Conservation (phyloP, 2,329 filamentous ascomycete genomes). For the Leptographium wingfieldii region DNA sequence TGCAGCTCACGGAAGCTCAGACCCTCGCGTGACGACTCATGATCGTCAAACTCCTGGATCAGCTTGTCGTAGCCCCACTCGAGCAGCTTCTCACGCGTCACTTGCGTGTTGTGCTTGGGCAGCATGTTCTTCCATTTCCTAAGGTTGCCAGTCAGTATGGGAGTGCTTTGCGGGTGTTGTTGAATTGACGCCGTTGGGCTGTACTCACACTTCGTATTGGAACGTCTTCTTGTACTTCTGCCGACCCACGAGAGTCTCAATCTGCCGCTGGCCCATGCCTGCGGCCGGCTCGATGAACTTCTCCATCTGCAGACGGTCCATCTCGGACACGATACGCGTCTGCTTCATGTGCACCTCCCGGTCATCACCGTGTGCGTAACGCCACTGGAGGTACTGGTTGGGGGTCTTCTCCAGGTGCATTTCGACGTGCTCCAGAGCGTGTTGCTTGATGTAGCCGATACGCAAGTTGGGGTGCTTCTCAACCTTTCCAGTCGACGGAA, state of each 20-base stretch:
- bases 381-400: constrained; percentile 98
- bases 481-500: constrained; percentile 73
- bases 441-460: constrained; percentile 99
- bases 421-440: constrained; percentile 96
- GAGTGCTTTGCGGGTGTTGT: too few relatives aligned
- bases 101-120: constrained; percentile 85
- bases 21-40: constrained; percentile 96
- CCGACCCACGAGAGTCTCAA: constrained; percentile 86
- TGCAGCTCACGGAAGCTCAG: constrained; percentile 90
- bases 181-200: too few relatives aligned
- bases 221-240: constrained; percentile 99
- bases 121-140: constrained; percentile 81
- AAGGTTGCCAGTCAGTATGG: constrained; percentile 12
- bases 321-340: constrained; percentile 75
- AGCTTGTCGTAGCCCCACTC: constrained; percentile 85
- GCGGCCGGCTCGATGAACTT: constrained; percentile 77
- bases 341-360: constrained; percentile 97
- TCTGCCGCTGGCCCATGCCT: constrained; percentile 61
- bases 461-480: constrained; percentile 98
- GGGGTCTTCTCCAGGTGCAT: constrained; percentile 99
- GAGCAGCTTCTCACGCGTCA: constrained; percentile 82
- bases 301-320: constrained; percentile 84
- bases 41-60: constrained; percentile 95
- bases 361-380: constrained; percentile 93
- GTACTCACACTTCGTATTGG: constrained; percentile 81